Base-by-base conservation (phyloP, 768 basidiomycete genomes). In the Basidioascus undulatus region DNA sequence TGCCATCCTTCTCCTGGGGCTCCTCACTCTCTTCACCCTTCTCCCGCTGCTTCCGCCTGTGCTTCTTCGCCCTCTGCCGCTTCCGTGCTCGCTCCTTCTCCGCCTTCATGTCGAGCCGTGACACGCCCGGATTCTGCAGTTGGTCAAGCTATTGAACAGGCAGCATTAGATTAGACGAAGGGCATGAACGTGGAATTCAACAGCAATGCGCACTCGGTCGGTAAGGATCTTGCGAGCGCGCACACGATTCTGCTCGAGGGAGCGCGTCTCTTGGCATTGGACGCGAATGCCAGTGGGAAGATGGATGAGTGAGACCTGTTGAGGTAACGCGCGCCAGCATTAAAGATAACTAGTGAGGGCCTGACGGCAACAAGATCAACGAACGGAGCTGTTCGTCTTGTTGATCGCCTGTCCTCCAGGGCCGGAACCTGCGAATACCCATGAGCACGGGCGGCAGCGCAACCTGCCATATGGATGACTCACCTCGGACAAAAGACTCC, bases 361-460 rank as follows among this genome's bases (percentile, higher is more conserved):
- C 23, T 21, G 27, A 5, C 25, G 18, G n/a, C 11, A 24, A 6
- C 1, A 11, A 8, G 19, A 12, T 9, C 5, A 18, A 41, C 51
- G 37, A 33, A 55, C 55, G 11, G 51, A 54, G 8, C 58, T 86
- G 74, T 63, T 69, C 44, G 81, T 83, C 62, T 92, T 94, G 65
- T 94, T 89, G 55, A 89, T 74, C 21, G 82, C 84, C 65, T 94
- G 86, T n/a, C 86, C 86, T 23, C 86, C 86, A 46, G 84, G 83
- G 15, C 83, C 86, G 53, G 79, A 74, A 34, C 82, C 82, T 84
- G 52, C 21, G 36, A 32, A 24, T 6, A 31, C 13, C 15, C 20
- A 44, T 7, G 26, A 39, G 12, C 37, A 42, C 38, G 32, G 16
- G 27, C 28, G 4, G 9, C 43, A 40, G 20, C 18, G 38, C 33